Conservation (phyloP, 1,139 yeast genomes). For the Nadsonia commutata region DNA sequence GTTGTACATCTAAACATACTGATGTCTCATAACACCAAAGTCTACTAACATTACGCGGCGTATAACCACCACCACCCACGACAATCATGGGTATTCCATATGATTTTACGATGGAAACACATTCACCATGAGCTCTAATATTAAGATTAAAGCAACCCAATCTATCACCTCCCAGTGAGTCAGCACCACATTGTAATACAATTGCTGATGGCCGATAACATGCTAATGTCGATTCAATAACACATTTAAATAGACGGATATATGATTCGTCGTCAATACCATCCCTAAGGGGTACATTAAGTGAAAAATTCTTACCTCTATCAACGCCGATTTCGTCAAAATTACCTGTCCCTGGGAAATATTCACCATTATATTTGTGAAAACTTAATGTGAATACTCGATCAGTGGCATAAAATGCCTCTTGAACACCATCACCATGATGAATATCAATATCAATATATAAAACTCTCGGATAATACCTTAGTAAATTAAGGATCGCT, state of each 20-base stretch:
- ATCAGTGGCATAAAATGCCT: slow-evolving; percentile 90
- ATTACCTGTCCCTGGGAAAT: slow-evolving; percentile 94
- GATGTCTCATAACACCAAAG: slow-evolving; percentile 95
- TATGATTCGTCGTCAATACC: slow-evolving; percentile 94
- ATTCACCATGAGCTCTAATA: slow-evolving; percentile 87
- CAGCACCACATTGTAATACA: slow-evolving; percentile 96
- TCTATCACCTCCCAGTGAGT: slow-evolving; percentile 84
- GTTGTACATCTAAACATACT: slow-evolving; percentile 60
- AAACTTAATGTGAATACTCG: slow-evolving; percentile 91
- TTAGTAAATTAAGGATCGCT: slow-evolving; percentile 64
- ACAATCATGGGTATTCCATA: slow-evolving; percentile 85
- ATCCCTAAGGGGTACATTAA: slow-evolving; percentile 80
- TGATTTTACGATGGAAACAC: slow-evolving; percentile 73
- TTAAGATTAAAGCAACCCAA: slow-evolving; percentile 87
- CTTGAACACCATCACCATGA: slow-evolving; percentile 98
- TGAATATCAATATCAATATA: slow-evolving; percentile 93
- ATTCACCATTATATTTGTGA: slow-evolving; percentile 90
- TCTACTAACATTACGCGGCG: slow-evolving; percentile 88
- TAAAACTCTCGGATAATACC: slow-evolving; percentile 81
- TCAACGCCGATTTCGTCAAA: slow-evolving; percentile 80
- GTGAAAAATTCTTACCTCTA: slow-evolving; percentile 73
- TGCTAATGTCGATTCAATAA: slow-evolving; percentile 76
- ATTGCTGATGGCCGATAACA: slow-evolving; percentile 82
- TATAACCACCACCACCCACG: slow-evolving; percentile 95
- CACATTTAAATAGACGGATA: slow-evolving; percentile 58